Percentiles rank a stretch among this genome's conserved stretches.
These are phyloP conservation scores for Cymbidium sinense DNA, from an alignment of 106 monocot genomes.

Conservation along the genomic window DNA sequence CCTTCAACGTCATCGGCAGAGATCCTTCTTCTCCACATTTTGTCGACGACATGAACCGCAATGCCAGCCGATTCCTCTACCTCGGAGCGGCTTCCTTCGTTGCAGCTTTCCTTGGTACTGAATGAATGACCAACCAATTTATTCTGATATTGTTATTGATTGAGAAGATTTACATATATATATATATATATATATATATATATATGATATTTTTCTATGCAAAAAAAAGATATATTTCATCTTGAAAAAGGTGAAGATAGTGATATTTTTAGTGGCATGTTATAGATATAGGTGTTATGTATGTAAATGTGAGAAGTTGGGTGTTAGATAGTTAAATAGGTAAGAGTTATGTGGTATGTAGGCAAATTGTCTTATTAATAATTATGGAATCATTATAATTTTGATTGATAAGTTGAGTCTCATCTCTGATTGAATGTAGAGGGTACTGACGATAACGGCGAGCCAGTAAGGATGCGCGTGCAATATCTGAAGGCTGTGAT, in stretches of 20 bases:
- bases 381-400: neutral
- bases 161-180: too few relatives aligned
- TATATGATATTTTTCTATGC: too few relatives aligned
- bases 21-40: neutral
- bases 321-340: too few relatives aligned
- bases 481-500: slow-evolving; percentile 21
- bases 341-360: too few relatives aligned
- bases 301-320: too few relatives aligned
- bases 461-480: slow-evolving; percentile 25
- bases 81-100: neutral
- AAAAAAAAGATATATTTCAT: too few relatives aligned
- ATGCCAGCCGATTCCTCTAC: neutral
- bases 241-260: too few relatives aligned
- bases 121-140: neutral
- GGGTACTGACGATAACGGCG: slow-evolving; percentile 29
- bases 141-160: too few relatives aligned
- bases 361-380: neutral
- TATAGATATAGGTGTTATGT: too few relatives aligned
- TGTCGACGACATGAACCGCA: neutral
- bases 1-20: slow-evolving; percentile 13
- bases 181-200: too few relatives aligned
- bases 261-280: too few relatives aligned
- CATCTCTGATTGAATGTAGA: neutral
- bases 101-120: neutral
- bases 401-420: neutral